phyloP scores from a whole-genome alignment of 495 filamentous ascomycete genomes.

The Aspergillus nanangensis region DNA sequence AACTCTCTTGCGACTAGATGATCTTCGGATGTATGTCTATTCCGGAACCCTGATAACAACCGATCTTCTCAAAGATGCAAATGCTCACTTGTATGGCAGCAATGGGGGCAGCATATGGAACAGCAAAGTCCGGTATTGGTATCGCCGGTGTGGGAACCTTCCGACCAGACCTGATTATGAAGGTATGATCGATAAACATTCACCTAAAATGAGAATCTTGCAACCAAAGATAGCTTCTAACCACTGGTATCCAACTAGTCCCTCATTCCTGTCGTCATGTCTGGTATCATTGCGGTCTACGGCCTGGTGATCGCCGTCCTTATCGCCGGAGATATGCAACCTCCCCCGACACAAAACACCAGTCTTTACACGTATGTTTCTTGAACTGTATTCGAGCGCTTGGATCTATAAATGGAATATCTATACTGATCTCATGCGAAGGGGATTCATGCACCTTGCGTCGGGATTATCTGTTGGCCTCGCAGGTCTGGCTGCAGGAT shows the following conservation, averaged over 20 bases:
- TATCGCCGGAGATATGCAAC: slow-evolving; percentile 77
- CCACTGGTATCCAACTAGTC: too few species aligned
- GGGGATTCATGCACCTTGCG: slow-evolving; percentile 88
- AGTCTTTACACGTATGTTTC: slow-evolving; percentile 80
- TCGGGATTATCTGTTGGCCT: slow-evolving; percentile 90
- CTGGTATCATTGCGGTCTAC: slow-evolving; percentile 98
- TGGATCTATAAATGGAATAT: not conserved
- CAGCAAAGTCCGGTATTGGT: slow-evolving; percentile 93
- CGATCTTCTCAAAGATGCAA: slow-evolving; percentile 9
- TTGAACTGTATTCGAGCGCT: not conserved
- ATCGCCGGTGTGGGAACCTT: slow-evolving; percentile 94
- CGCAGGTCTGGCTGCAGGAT: slow-evolving; percentile 91
- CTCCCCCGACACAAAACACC: slow-evolving; percentile 58
- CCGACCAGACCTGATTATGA: slow-evolving; percentile 96
- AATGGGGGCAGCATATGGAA: slow-evolving; percentile 93
- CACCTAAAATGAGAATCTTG: too few species aligned
- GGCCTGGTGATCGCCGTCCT: slow-evolving; percentile 93
- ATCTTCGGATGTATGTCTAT: slow-evolving; percentile 78
- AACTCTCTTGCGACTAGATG: slow-evolving; percentile 47
- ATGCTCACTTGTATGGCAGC: slow-evolving; percentile 46
- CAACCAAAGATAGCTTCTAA: too few species aligned
- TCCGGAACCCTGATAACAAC: slow-evolving; percentile 12
- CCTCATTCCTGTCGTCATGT: slow-evolving; percentile 96
- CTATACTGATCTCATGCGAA: slow-evolving; percentile 26
- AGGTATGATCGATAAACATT: slow-evolving; percentile 48